Evolutionary conservation across 164 flowering plant genomes (phyloP), one percentile per base, ranked within the genome.

Genomic region (Kalanchoe fedtschenkoi): DNA sequence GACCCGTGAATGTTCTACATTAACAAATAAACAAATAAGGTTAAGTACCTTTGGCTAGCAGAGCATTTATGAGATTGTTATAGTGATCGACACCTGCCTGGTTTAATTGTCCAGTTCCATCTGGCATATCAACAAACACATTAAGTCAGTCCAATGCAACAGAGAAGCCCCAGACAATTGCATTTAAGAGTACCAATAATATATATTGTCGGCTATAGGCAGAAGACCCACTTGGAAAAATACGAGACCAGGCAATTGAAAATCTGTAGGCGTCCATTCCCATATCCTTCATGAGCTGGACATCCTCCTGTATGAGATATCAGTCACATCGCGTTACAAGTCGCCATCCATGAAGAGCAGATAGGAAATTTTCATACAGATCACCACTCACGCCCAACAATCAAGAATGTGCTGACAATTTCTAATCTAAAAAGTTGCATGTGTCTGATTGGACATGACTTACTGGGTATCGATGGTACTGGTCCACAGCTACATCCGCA

Each of bases 11-110:
- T 51, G 32, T 26, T 17, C 17, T 51, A 14, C 32, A 51, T 24
- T 51, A 51, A 32, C 5, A 51, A 24, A n/a, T 21, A 3, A 44
- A n/a, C 21, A 42, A 42, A 15, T 11, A 42, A 17, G 6, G 6
- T 47, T 29, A 7, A 6, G 17, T 75, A 88, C 97, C 98, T 70
- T 87, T 73, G 66, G 84, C 91, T 6, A 92, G 76, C 62, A 92
- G 72, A 41, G 89, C 87, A 68, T 92, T 69, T 66, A 92, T 92
- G 61, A 92, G 68, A 29, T 74, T 79, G 57, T 92, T 86, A 77
- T 92, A 92, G 62, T 92, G 87, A 71, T 86, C 93, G 37, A 92
- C 76, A 35, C 96, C 98, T 16, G 91, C 91, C 51, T 86, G 85
- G 76, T 87, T 92, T 60, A 92, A 78, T 65, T 72, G 63, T 1